phyloP scores from a whole-genome alignment of 805 yeast species.

The Spathaspora gorwiae region DNA sequence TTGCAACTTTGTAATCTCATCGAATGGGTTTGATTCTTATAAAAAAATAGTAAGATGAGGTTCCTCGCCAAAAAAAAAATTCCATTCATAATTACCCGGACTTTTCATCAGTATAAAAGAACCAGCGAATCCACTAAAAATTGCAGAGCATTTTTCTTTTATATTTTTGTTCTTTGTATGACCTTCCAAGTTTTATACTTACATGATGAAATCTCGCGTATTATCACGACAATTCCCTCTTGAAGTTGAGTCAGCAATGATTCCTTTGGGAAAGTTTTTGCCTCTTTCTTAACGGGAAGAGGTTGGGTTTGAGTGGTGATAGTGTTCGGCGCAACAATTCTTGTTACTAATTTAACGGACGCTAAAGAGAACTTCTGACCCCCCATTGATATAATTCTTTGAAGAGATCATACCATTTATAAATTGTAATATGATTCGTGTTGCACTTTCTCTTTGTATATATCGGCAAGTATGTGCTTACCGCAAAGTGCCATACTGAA shows the following conservation, averaged over 20 bases:
- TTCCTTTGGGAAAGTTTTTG: slow-evolving; percentile 28
- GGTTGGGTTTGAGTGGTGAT: slow-evolving; percentile 41
- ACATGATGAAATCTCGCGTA: slow-evolving; percentile 62
- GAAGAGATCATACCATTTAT: not conserved
- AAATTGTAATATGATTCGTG: too few relatives aligned
- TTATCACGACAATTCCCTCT: slow-evolving; percentile 38
- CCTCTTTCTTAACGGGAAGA: slow-evolving; percentile 24
- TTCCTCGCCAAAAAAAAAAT: not conserved
- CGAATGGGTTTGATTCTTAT: too few relatives aligned
- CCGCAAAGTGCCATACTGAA: too few relatives aligned
- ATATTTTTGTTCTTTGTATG: slow-evolving; percentile 34
- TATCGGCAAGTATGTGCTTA: too few relatives aligned
- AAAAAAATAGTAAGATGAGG: not conserved
- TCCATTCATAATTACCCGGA: slow-evolving; percentile 6
- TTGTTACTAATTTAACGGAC: slow-evolving; percentile 41
- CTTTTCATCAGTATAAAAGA: not conserved
- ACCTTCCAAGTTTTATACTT: slow-evolving; percentile 63
- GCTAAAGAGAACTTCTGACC: slow-evolving; percentile 45
- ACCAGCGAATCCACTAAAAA: not conserved
- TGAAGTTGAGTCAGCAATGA: slow-evolving; percentile 33
- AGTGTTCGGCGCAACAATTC: slow-evolving; percentile 48
- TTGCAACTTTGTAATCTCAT: too few relatives aligned
- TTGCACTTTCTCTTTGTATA: too few relatives aligned
- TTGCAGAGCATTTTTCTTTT: not conserved
- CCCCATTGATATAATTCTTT: slow-evolving; percentile 6